Evolutionary conservation across 108 stramenopile genomes (phyloP), one percentile per base, ranked within the genome.

Genomic region (Nitzschia putrida): DNA sequence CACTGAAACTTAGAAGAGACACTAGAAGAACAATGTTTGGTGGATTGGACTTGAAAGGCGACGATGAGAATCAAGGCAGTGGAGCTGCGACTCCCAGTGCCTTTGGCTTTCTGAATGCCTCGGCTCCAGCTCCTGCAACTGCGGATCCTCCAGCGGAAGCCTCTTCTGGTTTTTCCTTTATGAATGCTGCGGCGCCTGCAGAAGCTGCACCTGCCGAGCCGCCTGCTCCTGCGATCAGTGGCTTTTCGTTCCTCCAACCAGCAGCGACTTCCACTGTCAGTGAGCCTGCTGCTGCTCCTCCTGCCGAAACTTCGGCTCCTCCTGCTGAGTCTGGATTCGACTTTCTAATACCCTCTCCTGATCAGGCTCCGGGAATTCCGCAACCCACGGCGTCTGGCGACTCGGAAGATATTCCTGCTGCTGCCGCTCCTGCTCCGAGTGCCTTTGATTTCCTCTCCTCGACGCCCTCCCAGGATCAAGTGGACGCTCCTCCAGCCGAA

Each of bases 21-120:
- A n/a, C n/a, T n/a, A n/a, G n/a, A n/a, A n/a, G n/a, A n/a, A n/a
- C n/a, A n/a, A 88, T 88, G 87, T 88, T 88, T 72, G 87, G 87
- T 43, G 87, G 87, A 12, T 53, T 88, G 50, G 83, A 83, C 53
- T 45, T 85, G 24, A 88, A 88, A 73, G 80, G 85, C 21, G 47
- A 41, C 18, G 61, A 76, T 22, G 57, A 66, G 10, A 59, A 70
- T 53, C 53, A 40, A 9, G 65, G 29, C 7, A 57, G 67, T 25
- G 59, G 64, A 0, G 26, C 73, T 8, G 29, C 73, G 13, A 13
- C 71, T 29, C 7, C 24, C 12, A 68, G 66, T 63, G 64, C 70
- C 51, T 76, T 76, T 76, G 67, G 67, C 29, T 76, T 76, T 43
- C 7, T 65, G 61, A 81, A 74, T 58, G 51, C 70, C 0, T 44